A percentile compares a stretch with the other conserved stretches of the same genome.
Evolutionary conservation across 2,329 filamentous ascomycete genomes (phyloP).

Genomic region (Trichophyton benhamiae): DNA sequence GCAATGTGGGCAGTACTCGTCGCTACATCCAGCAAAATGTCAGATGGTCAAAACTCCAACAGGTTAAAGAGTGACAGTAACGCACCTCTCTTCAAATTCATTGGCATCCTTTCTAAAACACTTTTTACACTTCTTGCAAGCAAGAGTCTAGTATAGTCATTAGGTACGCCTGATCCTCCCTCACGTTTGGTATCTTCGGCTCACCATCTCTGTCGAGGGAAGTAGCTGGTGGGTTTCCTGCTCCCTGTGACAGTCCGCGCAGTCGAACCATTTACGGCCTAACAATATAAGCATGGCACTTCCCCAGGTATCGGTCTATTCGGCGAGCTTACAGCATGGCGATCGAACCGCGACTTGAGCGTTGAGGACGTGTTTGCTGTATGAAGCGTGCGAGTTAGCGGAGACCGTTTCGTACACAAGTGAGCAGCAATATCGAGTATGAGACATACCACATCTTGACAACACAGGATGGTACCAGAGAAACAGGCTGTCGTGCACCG

Average conservation of each 20-base stretch:
- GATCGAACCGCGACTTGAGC: constrained; percentile 93
- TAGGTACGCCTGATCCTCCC: neutral
- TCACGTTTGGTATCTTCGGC: neutral
- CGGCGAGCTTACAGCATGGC: constrained; percentile 63
- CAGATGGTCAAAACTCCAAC: neutral
- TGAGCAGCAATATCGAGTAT: neutral
- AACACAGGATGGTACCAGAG: neutral
- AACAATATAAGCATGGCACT: neutral
- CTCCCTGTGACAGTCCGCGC: constrained; percentile 84
- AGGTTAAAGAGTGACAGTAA: neutral
- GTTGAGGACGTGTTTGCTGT: constrained; percentile 94
- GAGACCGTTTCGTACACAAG: neutral
- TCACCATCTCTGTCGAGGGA: constrained; percentile 69
- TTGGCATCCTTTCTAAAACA: constrained; percentile 87
- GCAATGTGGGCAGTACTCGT: constrained; percentile 98
- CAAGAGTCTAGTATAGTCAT: constrained; percentile 46
- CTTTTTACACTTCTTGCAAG: constrained; percentile 98
- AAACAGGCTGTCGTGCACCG: neutral
- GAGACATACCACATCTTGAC: constrained; percentile 5
- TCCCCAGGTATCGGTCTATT: neutral
- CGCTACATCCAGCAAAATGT: constrained; percentile 36
- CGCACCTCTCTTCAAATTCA: constrained; percentile 73
- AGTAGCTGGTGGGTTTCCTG: constrained; percentile 62
- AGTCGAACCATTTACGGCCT: constrained; percentile 97
- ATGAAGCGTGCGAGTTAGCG: neutral